A percentile compares a stretch with the other conserved stretches of the same genome.
Conservation (phyloP, 2,329 filamentous ascomycete genomes). For the Pseudomassariella vexata region DNA sequence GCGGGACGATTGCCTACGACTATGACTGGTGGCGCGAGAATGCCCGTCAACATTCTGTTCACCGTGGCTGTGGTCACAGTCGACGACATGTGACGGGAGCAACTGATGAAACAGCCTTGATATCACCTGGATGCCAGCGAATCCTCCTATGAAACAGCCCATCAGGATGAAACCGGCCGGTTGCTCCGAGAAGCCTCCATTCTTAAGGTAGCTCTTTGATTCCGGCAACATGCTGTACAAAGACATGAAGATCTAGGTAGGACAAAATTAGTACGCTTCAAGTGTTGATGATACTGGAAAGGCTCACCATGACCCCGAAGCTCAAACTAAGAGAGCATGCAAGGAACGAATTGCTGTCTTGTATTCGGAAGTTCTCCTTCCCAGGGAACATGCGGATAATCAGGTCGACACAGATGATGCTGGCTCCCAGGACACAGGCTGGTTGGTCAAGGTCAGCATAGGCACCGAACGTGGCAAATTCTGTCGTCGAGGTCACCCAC, state of each 20-base stretch:
- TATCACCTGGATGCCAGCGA: slow-evolving; percentile 68
- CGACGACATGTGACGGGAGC: slow-evolving; percentile 74
- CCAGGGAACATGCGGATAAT: slow-evolving; percentile 68
- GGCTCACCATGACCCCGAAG: slow-evolving; percentile 87
- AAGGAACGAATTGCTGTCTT: slow-evolving; percentile 83
- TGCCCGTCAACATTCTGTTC: slow-evolving; percentile 35
- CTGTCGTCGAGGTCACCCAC: slow-evolving; percentile 33
- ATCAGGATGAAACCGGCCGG: slow-evolving; percentile 65
- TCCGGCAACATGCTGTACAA: slow-evolving; percentile 91
- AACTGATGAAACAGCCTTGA: slow-evolving; percentile 68
- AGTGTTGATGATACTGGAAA: slow-evolving; percentile 1
- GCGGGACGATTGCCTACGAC: slow-evolving; percentile 18
- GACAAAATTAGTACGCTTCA: no score
- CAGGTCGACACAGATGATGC: slow-evolving; percentile 82
- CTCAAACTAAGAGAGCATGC: slow-evolving; percentile 85
- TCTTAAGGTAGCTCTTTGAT: slow-evolving; percentile 69
- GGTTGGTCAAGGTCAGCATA: slow-evolving; percentile 10
- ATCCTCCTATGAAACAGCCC: slow-evolving; percentile 63
- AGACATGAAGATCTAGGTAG: slow-evolving; percentile 73
- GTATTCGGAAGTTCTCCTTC: slow-evolving; percentile 74
- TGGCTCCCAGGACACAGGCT: slow-evolving; percentile 68
- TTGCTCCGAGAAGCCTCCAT: slow-evolving; percentile 61
- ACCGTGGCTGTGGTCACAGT: slow-evolving; percentile 70
- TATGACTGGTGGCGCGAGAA: slow-evolving; percentile 14
- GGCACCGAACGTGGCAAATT: neutral